A percentile compares a stretch with the other conserved stretches of the same genome.
Conservation (phyloP, 2,329 filamentous ascomycete genomes). For the Neophaeococcomyces aloes region DNA sequence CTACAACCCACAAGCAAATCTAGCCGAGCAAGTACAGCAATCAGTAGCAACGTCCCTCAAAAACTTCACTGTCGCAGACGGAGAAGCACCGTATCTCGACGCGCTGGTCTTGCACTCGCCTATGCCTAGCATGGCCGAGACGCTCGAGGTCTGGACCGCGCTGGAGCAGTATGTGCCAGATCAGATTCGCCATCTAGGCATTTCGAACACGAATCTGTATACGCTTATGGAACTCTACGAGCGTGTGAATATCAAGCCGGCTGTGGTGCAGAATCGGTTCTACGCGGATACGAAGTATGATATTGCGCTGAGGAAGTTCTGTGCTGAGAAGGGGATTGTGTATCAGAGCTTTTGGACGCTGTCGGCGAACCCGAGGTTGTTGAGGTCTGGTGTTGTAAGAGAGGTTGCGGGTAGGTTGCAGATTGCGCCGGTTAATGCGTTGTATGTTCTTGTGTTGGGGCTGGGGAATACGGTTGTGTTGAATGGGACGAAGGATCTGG, state of each 20-base stretch:
- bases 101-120: slow-evolving; percentile 51
- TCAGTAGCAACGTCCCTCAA: slow-evolving; percentile 57
- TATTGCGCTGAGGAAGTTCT: slow-evolving; percentile 47
- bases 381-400: slow-evolving; percentile 39
- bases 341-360: slow-evolving; percentile 55
- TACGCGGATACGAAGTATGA: slow-evolving; percentile 52
- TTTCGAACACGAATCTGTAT: slow-evolving; percentile 60
- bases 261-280: slow-evolving; percentile 69
- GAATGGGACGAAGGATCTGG: slow-evolving; percentile 46
- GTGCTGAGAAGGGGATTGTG: slow-evolving; percentile 40
- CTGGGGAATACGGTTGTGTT: slow-evolving; percentile 41
- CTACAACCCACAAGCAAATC: slow-evolving; percentile 48
- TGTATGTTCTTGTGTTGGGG: slow-evolving; percentile 48
- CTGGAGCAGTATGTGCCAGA: slow-evolving; percentile 58
- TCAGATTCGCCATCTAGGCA: slow-evolving; percentile 56
- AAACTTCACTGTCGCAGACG: slow-evolving; percentile 31
- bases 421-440: slow-evolving; percentile 38
- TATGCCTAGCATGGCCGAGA: slow-evolving; percentile 39
- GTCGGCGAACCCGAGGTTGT: slow-evolving; percentile 46
- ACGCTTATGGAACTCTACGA: slow-evolving; percentile 35
- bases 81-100: slow-evolving; percentile 43
- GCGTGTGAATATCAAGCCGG: slow-evolving; percentile 41
- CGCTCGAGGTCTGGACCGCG: slow-evolving; percentile 54
- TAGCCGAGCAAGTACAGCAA: slow-evolving; percentile 54
- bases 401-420: slow-evolving; percentile 36